Evolutionary conservation across 1,139 yeast species (phyloP).

Genomic region (Yamadazyma triangularis): DNA sequence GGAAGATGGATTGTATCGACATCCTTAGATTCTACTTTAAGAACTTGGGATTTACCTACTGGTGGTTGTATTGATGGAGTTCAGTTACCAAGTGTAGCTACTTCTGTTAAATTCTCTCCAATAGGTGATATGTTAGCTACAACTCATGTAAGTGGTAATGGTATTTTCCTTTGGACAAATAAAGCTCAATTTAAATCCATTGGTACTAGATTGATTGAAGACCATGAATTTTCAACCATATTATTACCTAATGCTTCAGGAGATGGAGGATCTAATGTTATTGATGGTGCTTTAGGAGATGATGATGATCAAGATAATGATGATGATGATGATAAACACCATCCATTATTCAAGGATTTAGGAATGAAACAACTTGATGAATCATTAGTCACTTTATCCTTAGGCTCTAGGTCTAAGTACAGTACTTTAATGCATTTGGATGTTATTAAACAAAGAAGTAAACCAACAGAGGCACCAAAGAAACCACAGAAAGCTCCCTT

Average conservation of each 20-base stretch:
- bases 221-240: slow-evolving; percentile 57
- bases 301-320: neutral
- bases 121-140: slow-evolving; percentile 91
- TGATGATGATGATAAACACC: neutral
- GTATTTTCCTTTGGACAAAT: slow-evolving; percentile 90
- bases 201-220: slow-evolving; percentile 74
- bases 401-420: slow-evolving; percentile 75
- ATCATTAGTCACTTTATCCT: slow-evolving; percentile 66
- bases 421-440: slow-evolving; percentile 78
- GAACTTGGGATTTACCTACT: slow-evolving; percentile 98
- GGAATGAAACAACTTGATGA: slow-evolving; percentile 65
- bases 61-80: slow-evolving; percentile 97
- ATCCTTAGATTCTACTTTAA: slow-evolving; percentile 77
- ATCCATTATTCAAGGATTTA: slow-evolving; percentile 13
- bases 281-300: slow-evolving; percentile 68
- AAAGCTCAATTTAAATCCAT: slow-evolving; percentile 75
- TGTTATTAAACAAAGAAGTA: slow-evolving; percentile 77
- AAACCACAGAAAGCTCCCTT: slow-evolving; percentile 86
- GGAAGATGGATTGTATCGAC: slow-evolving; percentile 94
- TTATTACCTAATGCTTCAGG: slow-evolving; percentile 79
- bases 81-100: slow-evolving; percentile 69
- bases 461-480: slow-evolving; percentile 85
- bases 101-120: slow-evolving; percentile 77
- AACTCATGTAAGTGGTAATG: slow-evolving; percentile 86
- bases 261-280: slow-evolving; percentile 67